Conservation (phyloP, 2,329 filamentous ascomycete species). For the Trichoderma sp. region DNA sequence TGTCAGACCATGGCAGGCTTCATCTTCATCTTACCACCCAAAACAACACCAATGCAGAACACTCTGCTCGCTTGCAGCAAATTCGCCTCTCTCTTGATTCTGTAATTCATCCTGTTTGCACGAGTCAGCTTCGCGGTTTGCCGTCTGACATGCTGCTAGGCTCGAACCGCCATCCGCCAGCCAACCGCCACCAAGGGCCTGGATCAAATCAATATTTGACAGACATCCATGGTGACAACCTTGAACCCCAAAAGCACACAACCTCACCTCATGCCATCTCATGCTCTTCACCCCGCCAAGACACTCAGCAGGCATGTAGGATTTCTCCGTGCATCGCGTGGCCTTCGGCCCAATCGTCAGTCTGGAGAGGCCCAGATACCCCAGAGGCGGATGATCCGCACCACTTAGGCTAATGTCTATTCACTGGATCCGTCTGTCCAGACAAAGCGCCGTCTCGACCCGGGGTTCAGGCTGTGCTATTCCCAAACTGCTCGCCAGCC, state of each 20-base stretch:
- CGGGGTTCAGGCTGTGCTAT: neutral
- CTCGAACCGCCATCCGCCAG: neutral
- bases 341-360: constrained; percentile 7
- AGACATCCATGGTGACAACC: neutral
- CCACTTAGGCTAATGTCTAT: constrained; percentile 21
- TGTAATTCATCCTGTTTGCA: neutral
- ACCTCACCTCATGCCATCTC: neutral
- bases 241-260: neutral
- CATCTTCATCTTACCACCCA: neutral
- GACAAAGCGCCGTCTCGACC: constrained; percentile 1
- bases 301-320: neutral
- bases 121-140: neutral
- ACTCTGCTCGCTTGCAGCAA: neutral
- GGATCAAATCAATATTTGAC: neutral
- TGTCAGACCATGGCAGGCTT: neutral
- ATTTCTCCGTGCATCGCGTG: constrained; percentile 20
- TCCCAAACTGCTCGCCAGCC: neutral
- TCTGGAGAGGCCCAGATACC: neutral
- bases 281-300: neutral
- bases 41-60: neutral
- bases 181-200: neutral
- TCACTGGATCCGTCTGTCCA: neutral
- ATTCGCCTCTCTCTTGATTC: neutral
- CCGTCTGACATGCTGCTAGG: neutral
- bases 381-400: constrained; percentile 17